Evolutionary conservation across 768 basidiomycete species (phyloP).

Genomic region (Pleurotus tuoliensis): DNA sequence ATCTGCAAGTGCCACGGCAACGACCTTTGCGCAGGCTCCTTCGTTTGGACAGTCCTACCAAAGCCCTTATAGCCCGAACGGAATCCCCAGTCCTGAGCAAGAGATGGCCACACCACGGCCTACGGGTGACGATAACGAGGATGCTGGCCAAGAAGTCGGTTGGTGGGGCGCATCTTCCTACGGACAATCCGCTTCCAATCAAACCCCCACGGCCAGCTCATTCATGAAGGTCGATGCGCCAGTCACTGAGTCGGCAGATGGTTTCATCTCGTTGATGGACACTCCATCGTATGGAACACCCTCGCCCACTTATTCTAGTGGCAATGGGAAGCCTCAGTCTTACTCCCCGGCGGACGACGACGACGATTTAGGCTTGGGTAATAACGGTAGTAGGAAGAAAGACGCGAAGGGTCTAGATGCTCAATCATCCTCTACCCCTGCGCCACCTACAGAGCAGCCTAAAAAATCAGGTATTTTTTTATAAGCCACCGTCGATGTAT

Average conservation of each 20-base stretch:
- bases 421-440: neutral
- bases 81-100: conserved; percentile 30
- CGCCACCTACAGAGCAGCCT: conserved; percentile 16
- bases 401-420: conserved; percentile 7
- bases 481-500: neutral
- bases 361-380: conserved; percentile 91
- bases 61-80: conserved; percentile 23
- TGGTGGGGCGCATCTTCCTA: conserved; percentile 64
- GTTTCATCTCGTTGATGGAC: conserved; percentile 86
- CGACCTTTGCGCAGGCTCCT: conserved; percentile 44
- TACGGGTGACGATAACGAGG: conserved; percentile 23
- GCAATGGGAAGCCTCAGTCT: conserved; percentile 8
- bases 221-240: conserved; percentile 52
- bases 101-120: conserved; percentile 29
- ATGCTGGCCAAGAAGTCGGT: conserved; percentile 35
- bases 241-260: conserved; percentile 41
- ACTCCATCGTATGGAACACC: conserved; percentile 39
- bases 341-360: conserved; percentile 56
- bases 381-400: conserved; percentile 24
- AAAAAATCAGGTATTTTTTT: conserved; percentile 24
- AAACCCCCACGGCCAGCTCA: conserved; percentile 66
- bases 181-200: conserved; percentile 26
- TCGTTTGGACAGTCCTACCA: conserved; percentile 28
- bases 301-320: conserved; percentile 18
- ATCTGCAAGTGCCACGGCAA: conserved; percentile 49